Percentiles rank a stretch among this genome's conserved stretches.
Evolutionary conservation across 768 basidiomycete species (phyloP).

Genomic region (Gymnopilus dilepis): DNA sequence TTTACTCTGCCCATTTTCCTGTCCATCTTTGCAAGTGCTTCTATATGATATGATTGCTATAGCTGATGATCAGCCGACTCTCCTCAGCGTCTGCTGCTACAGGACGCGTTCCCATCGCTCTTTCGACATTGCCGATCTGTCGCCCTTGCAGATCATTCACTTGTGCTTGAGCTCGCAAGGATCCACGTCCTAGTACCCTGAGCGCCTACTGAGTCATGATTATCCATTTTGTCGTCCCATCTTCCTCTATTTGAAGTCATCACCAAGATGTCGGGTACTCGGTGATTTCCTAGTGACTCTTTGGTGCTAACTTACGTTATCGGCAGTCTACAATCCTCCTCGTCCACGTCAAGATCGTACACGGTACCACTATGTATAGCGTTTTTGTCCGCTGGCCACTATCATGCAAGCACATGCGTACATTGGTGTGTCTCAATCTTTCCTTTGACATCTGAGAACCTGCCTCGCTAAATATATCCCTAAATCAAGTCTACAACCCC

Average conservation of each 20-base stretch:
- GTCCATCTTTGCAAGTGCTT: slow-evolving; percentile 8
- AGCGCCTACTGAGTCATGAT: neutral
- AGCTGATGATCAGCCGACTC: slow-evolving; percentile 12
- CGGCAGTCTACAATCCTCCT: neutral
- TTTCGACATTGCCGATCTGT: slow-evolving; percentile 4
- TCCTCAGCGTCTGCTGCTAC: neutral
- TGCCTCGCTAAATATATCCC: neutral
- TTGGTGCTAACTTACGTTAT: neutral
- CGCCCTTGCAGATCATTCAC: neutral
- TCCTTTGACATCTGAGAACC: neutral
- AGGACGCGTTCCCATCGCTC: neutral
- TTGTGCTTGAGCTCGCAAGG: slow-evolving; percentile 8
- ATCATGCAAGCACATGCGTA: neutral
- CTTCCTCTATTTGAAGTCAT: neutral
- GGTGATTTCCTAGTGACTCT: neutral
- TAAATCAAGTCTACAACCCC: neutral
- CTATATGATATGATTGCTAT: slow-evolving; percentile 15
- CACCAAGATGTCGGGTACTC: neutral
- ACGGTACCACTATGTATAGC: neutral
- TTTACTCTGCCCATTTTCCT: slow-evolving; percentile 2
- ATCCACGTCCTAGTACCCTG: neutral
- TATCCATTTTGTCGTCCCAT: neutral
- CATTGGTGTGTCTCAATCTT: neutral
- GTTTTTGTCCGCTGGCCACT: neutral
- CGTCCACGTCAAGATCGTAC: neutral